phyloP scores from a whole-genome alignment of 2,329 filamentous ascomycete genomes.

The Claviceps fusiformis region DNA sequence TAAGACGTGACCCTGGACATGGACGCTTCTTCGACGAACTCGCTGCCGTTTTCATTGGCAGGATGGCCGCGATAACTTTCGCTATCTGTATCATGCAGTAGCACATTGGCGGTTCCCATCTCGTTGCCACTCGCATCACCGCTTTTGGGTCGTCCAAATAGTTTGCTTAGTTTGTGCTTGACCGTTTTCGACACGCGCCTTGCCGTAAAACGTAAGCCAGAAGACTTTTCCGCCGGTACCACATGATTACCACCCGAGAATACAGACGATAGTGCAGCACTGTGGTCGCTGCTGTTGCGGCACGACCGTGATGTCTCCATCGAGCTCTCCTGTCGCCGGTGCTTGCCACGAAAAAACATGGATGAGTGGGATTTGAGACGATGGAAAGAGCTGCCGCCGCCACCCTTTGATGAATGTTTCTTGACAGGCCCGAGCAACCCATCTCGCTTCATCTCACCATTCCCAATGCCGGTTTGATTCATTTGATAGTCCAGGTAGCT shows the following conservation, averaged over 20 bases:
- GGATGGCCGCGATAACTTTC: slow-evolving; percentile 19
- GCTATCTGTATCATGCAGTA: slow-evolving; percentile 12
- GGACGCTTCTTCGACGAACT: slow-evolving; percentile 26
- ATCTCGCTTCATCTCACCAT: neutral
- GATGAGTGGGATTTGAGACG: slow-evolving; percentile 28
- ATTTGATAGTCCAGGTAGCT: slow-evolving; percentile 27
- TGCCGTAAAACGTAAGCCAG: slow-evolving; percentile 34
- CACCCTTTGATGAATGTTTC: slow-evolving; percentile 20
- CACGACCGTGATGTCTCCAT: slow-evolving; percentile 35
- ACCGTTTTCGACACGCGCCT: slow-evolving; percentile 50
- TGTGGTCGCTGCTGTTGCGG: slow-evolving; percentile 30
- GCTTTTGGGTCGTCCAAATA: slow-evolving; percentile 19
- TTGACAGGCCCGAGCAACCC: slow-evolving; percentile 23
- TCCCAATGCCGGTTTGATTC: neutral
- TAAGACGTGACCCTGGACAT: slow-evolving; percentile 35
- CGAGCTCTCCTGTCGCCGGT: slow-evolving; percentile 19
- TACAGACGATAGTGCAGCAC: slow-evolving; percentile 19
- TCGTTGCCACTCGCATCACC: slow-evolving; percentile 5
- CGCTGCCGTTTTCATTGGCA: slow-evolving; percentile 20
- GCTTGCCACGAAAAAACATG: slow-evolving; percentile 27
- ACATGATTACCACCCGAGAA: slow-evolving; percentile 12
- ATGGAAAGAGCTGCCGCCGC: slow-evolving; percentile 14
- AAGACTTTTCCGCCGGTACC: slow-evolving; percentile 13
- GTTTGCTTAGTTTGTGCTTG: slow-evolving; percentile 42
- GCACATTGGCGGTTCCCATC: neutral